phyloP scores from a whole-genome alignment of 345 rosid species.

The Citrus reticulata region DNA sequence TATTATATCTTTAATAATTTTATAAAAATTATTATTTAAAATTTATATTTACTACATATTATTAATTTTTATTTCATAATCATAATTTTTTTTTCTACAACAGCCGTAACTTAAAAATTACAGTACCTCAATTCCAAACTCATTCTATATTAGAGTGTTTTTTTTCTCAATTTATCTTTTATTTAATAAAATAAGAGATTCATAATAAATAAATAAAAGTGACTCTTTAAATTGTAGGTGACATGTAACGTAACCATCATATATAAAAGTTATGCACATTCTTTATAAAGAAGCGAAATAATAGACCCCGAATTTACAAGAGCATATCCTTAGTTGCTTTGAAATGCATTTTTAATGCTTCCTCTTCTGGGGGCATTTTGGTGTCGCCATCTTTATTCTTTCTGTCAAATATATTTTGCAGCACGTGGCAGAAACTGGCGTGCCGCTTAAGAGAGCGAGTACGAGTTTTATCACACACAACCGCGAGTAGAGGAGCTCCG shows the following conservation, averaged over 20 bases:
- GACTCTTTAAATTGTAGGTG: too few species aligned
- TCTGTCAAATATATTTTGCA: neutral
- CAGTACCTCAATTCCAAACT: fast-evolving
- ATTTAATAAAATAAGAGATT: too few species aligned
- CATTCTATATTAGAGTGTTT: fast-evolving
- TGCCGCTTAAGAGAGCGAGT: neutral
- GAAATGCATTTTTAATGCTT: neutral
- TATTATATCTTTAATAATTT: too few species aligned
- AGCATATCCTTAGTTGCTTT: neutral
- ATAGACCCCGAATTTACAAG: neutral
- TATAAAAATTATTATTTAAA: too few species aligned
- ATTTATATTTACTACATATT: too few species aligned
- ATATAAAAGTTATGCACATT: too few species aligned
- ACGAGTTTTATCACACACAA: neutral
- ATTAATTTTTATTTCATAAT: too few species aligned
- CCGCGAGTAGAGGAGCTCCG: neutral
- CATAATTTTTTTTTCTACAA: fast-evolving
- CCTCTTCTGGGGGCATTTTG: neutral
- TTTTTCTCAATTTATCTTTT: too few species aligned
- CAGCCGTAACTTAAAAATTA: fast-evolving
- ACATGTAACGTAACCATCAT: too few species aligned
- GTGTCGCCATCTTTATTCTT: neutral
- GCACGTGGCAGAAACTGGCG: neutral
- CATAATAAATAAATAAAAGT: too few species aligned
- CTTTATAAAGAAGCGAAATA: too few species aligned